Evolutionary conservation across 345 rosid species (phyloP).

Genomic region (Syzygium jambos): DNA sequence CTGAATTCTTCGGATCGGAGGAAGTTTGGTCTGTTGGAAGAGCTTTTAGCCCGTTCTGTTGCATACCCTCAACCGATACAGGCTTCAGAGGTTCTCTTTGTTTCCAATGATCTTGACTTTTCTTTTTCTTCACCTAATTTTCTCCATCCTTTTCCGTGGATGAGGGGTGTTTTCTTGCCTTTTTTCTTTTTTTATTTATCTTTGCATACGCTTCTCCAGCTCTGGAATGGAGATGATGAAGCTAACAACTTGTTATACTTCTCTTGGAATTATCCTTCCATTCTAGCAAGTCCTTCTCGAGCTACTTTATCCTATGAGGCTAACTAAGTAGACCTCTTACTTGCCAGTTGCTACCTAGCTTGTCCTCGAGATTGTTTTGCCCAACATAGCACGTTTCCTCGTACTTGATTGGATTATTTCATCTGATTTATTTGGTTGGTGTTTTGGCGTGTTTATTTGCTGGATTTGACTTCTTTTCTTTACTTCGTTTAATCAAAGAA

Average conservation of each 20-base stretch:
- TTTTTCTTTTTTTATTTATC: not conserved
- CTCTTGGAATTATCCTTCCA: not conserved
- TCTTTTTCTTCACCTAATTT: not conserved
- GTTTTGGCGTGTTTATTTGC: not conserved
- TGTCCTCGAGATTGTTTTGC: not conserved
- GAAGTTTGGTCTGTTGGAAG: conserved; percentile 12
- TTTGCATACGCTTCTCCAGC: not conserved
- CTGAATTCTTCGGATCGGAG: conserved; percentile 38
- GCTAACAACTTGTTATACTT: not conserved
- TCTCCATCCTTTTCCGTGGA: not conserved
- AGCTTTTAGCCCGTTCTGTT: conserved; percentile 44
- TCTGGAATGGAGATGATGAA: not conserved
- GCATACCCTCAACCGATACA: conserved; percentile 37
- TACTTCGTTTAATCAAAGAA: not conserved
- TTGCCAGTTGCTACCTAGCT: not conserved
- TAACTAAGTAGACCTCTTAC: not conserved
- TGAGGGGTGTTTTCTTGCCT: not conserved
- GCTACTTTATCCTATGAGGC: not conserved
- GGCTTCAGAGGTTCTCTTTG: conserved; percentile 47
- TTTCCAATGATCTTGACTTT: conserved; percentile 4
- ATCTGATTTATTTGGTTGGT: not conserved
- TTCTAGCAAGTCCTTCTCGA: not conserved
- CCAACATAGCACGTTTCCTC: not conserved
- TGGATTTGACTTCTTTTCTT: not conserved
- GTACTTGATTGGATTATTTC: not conserved